Conservation (phyloP, 2,329 filamentous ascomycete species). For the Penicillium sp. region DNA sequence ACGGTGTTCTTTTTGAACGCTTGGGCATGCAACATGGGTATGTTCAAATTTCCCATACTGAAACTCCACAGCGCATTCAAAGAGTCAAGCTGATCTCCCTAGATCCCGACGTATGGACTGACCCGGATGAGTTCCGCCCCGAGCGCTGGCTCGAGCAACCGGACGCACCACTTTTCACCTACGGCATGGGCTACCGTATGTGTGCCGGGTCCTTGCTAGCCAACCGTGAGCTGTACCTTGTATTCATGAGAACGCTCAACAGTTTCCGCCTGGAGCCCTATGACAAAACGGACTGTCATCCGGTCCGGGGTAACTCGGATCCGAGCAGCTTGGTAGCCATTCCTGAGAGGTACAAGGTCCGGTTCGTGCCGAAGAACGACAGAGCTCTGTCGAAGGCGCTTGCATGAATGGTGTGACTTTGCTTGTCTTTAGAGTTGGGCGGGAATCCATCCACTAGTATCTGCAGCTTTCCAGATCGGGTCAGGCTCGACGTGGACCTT, state of each 20-base stretch:
- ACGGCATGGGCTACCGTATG: slow-evolving; percentile 68
- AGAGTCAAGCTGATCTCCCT: background rate
- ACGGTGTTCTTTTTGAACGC: slow-evolving; percentile 67
- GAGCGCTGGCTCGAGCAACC: slow-evolving; percentile 66
- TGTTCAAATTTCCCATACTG: slow-evolving; percentile 20
- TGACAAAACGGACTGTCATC: slow-evolving; percentile 59
- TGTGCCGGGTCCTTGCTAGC: slow-evolving; percentile 65
- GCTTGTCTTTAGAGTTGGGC: background rate
- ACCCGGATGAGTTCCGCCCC: slow-evolving; percentile 61
- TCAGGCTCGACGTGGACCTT: background rate
- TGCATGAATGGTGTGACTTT: slow-evolving; percentile 14
- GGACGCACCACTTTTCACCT: slow-evolving; percentile 65
- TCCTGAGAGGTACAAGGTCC: slow-evolving; percentile 59
- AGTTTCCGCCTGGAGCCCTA: slow-evolving; percentile 60
- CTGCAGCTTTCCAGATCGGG: slow-evolving; percentile 3
- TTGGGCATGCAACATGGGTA: slow-evolving; percentile 70
- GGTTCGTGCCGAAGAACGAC: slow-evolving; percentile 58
- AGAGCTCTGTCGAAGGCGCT: slow-evolving; percentile 47
- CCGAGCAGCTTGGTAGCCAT: slow-evolving; percentile 64
- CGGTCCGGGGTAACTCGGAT: slow-evolving; percentile 60
- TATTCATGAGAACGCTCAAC: slow-evolving; percentile 63
- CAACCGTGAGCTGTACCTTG: slow-evolving; percentile 65
- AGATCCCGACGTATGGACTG: slow-evolving; percentile 59
- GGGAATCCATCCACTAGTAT: background rate
- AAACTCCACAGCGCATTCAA: background rate